These are phyloP conservation scores for Acer yangbiense DNA, from an alignment of 345 rosid species.

Conservation along the genomic window DNA sequence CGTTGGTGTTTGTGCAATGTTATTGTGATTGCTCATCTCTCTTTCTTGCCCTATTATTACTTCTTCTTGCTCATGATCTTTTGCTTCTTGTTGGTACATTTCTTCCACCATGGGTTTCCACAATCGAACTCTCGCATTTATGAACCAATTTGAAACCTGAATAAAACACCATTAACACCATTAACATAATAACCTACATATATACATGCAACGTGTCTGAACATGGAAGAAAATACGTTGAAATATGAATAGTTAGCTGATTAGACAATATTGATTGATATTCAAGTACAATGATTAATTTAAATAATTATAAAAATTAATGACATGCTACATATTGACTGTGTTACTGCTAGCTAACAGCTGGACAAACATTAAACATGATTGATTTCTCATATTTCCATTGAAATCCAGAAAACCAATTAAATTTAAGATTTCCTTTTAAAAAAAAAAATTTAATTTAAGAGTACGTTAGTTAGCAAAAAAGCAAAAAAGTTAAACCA, in stretches of 20 bases:
- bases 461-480: not conserved
- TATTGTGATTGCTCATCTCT: slow-evolving; percentile 42
- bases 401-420: not conserved
- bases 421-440: not conserved
- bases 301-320: not conserved
- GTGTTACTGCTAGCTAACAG: too few species aligned
- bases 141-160: slow-evolving; percentile 99
- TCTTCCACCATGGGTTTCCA: slow-evolving; percentile 99
- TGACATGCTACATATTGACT: not conserved
- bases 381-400: not conserved
- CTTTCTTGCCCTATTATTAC: slow-evolving; percentile 20
- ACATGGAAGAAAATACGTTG: not conserved
- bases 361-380: too few species aligned
- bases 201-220: not conserved
- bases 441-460: not conserved
- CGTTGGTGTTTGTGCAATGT: slow-evolving; percentile 61
- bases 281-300: too few species aligned
- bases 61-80: slow-evolving; percentile 41
- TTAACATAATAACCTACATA: not conserved
- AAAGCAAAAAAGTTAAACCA: not conserved
- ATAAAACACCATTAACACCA: not conserved
- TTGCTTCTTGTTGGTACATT: slow-evolving; percentile 91
- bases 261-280: not conserved
- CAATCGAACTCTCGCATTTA: slow-evolving; percentile 95
- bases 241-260: not conserved